Conservation (phyloP, 345 rosid genomes). For the Brassica nigra region DNA sequence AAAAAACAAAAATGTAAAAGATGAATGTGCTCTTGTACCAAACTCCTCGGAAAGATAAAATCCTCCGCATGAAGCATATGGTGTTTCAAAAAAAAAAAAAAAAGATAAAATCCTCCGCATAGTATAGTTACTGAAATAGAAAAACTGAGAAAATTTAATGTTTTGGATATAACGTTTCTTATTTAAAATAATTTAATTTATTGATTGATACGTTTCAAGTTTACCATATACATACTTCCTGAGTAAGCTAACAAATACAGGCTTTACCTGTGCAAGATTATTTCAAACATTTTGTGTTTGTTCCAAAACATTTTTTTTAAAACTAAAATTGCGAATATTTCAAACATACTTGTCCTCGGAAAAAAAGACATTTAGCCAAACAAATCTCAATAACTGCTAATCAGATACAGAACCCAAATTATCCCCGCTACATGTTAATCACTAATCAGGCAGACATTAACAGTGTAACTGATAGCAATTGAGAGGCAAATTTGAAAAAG, state of each 20-base stretch:
- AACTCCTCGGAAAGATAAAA: slow-evolving; percentile 14
- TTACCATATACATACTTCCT: background rate
- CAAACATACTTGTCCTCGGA: slow-evolving; percentile 4
- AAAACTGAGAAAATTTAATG: background rate
- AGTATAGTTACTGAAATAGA: slow-evolving; percentile 5
- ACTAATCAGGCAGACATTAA: slow-evolving; percentile 17
- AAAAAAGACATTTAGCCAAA: slow-evolving; percentile 10
- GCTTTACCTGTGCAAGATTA: slow-evolving; percentile 14
- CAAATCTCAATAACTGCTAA: background rate
- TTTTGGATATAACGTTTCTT: slow-evolving; percentile 16
- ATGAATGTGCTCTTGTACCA: background rate
- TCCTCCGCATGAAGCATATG: background rate
- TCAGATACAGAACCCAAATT: background rate
- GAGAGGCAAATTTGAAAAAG: background rate
- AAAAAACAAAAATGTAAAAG: background rate
- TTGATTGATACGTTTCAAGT: slow-evolving; percentile 30
- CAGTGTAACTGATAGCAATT: background rate
- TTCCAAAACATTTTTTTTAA: background rate
- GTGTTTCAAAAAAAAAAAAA: too few relatives aligned
- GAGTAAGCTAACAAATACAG: background rate
- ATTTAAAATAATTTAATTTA: background rate
- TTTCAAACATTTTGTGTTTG: background rate
- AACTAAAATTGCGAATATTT: background rate
- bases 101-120: background rate
- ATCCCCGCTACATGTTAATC: slow-evolving; percentile 15